These are phyloP conservation scores for Saccharomyces pastorianus DNA, from an alignment of 1,139 yeast genomes.

Conservation along the genomic window DNA sequence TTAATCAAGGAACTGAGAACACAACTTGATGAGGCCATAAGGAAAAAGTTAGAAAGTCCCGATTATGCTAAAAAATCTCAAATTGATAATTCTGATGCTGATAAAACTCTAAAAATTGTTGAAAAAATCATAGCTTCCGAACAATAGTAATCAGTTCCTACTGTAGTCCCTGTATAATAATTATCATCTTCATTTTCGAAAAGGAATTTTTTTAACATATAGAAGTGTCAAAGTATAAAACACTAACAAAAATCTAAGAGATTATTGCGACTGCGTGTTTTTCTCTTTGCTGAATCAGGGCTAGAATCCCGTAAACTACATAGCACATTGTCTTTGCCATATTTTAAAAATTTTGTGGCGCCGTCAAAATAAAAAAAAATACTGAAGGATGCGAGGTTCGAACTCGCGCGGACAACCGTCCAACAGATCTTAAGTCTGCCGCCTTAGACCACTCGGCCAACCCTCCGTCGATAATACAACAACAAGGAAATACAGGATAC, in stretches of 20 bases:
- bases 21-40: slow-evolving; percentile 60
- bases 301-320: not conserved
- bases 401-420: slow-evolving; percentile 58
- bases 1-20: slow-evolving; percentile 60
- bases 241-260: not conserved
- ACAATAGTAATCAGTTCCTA: not conserved
- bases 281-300: not conserved
- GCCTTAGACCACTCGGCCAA: slow-evolving; percentile 9
- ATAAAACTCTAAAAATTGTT: slow-evolving; percentile 32
- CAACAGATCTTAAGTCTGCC: slow-evolving; percentile 9
- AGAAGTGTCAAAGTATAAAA: not conserved
- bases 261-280: not conserved
- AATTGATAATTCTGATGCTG: slow-evolving; percentile 16
- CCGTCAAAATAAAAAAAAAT: slow-evolving; percentile 9
- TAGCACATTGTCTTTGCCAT: not conserved
- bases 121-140: slow-evolving; percentile 30
- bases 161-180: not conserved
- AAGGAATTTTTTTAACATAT: not conserved
- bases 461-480: slow-evolving; percentile 2
- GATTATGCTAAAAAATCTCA: slow-evolving; percentile 15
- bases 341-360: not conserved
- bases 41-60: slow-evolving; percentile 43
- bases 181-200: not conserved
- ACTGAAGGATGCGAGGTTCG: slow-evolving; percentile 70
- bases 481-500: too few relatives aligned